Evolutionary conservation across 176 grass and related monocot genomes (phyloP), one percentile per base, ranked within the genome.

Genomic region (Cenchrus americanus): DNA sequence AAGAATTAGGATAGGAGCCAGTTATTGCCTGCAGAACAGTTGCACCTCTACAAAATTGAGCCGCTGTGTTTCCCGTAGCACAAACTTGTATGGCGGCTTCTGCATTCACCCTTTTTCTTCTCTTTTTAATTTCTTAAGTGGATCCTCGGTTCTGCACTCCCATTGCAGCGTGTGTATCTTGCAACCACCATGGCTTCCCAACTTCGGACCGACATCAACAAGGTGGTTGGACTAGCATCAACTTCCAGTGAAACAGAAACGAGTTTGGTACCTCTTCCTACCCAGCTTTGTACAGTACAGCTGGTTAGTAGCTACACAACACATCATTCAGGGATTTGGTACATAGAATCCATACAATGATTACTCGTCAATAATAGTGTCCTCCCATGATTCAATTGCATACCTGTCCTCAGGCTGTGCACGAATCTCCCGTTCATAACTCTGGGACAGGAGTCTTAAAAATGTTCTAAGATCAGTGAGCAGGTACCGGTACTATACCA

Each of bases 281-380:
- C 77, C 23, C 69, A 70, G 42, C 9, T 66, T 46, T 52, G 10
- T 41, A 43, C 11, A 24, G 58, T 37, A 37, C 19, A n/a, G 19
- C 21, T 21, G 9, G 43, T 17, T n/a, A n/a, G 1, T 23, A 72
- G 14, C 6, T 72, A 72, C 5, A 24, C 21, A 15, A 42, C 14
- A 13, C 18, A 80, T 77, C 30, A 80, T 49, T 88, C 10, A 42
- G 37, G 71, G 83, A 68, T 70, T 54, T 82, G 78, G 69, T 78
- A 73, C 40, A 32, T 21, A 43, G 51, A 40, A 61, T 80, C 32
- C 37, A 47, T 21, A 52, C 63, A 69, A 82, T 82, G 64, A 82
- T 90, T 72, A 50, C 48, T n/a, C 46, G 10, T 34, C 66, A 65
- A 82, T 70, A 53, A 70, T 41, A 46, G 73, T 58, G 15, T 48